Evolutionary conservation across 2,329 filamentous ascomycete genomes (phyloP).

Genomic region (Neonectria coccinea): DNA sequence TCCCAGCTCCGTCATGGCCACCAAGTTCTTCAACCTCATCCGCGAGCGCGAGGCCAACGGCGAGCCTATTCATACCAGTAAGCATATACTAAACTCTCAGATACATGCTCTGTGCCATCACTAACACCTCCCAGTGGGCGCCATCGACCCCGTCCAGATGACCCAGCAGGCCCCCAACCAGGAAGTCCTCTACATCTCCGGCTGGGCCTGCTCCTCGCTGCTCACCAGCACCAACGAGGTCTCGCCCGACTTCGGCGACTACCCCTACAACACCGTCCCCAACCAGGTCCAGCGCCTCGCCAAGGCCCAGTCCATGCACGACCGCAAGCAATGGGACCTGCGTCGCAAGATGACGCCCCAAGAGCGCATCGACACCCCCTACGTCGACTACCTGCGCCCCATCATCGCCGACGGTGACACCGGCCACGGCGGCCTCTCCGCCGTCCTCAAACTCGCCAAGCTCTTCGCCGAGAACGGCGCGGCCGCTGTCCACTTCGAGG

Average conservation of each 20-base stretch:
- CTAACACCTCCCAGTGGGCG: constrained; percentile 76
- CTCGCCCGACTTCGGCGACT: constrained; percentile 97
- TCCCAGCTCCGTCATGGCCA: constrained; percentile 92
- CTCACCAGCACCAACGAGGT: constrained; percentile 97
- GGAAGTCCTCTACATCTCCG: constrained; percentile 94
- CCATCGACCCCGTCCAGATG: constrained; percentile 99
- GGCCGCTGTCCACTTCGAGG: constrained; percentile 96
- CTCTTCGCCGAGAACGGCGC: constrained; percentile 97
- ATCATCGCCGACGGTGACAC: constrained; percentile 98
- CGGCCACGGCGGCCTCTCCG: constrained; percentile 90
- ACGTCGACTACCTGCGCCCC: constrained; percentile 91
- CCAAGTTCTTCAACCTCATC: constrained; percentile 92
- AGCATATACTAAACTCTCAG: constrained; percentile 44
- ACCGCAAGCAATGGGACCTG: constrained; percentile 92
- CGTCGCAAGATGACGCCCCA: constrained; percentile 81
- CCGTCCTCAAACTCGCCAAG: constrained; percentile 95
- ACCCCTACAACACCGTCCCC: constrained; percentile 98
- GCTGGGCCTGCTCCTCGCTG: constrained; percentile 96
- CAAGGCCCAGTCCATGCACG: constrained; percentile 97
- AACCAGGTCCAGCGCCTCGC: constrained; percentile 97
- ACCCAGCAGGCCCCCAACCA: constrained; percentile 97
- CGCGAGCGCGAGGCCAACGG: constrained; percentile 81
- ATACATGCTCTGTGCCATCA: constrained; percentile 2
- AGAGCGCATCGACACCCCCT: constrained; percentile 80
- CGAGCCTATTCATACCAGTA: constrained; percentile 93